Conservation (phyloP, 2,329 filamentous ascomycete species). For the Colletotrichum incanum region DNA sequence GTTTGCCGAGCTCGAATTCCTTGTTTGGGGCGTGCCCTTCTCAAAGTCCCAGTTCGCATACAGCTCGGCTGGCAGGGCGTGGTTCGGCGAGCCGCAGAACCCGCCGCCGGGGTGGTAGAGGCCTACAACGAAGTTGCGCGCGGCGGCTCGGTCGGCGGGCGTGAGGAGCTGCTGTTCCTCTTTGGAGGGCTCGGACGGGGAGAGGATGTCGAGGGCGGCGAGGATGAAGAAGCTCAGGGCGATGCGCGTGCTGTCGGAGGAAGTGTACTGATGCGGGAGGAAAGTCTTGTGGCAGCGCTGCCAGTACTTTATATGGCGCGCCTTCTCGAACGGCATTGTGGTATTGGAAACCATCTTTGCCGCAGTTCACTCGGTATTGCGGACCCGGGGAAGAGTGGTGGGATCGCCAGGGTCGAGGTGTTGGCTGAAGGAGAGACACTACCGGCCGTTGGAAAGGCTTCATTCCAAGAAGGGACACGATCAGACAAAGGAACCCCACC, state of each 20-base stretch:
- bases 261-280: slow-evolving; percentile 87
- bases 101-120: slow-evolving; percentile 91
- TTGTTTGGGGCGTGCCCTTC: slow-evolving; percentile 34
- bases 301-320: slow-evolving; percentile 91
- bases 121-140: slow-evolving; percentile 85
- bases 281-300: slow-evolving; percentile 86
- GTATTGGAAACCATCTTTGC: slow-evolving; percentile 45
- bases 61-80: slow-evolving; percentile 62
- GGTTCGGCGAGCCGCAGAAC: slow-evolving; percentile 87
- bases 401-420: neutral
- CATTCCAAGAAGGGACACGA: slow-evolving; percentile 8
- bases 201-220: slow-evolving; percentile 86
- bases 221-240: slow-evolving; percentile 92
- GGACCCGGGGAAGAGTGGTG: neutral
- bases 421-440: neutral
- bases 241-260: slow-evolving; percentile 92
- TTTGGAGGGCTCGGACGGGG: slow-evolving; percentile 61
- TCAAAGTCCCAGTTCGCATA: slow-evolving; percentile 46
- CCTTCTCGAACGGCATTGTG: slow-evolving; percentile 66
- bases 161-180: slow-evolving; percentile 63
- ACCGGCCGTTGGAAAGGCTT: slow-evolving; percentile 1
- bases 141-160: slow-evolving; percentile 58
- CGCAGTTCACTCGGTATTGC: neutral
- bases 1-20: slow-evolving; percentile 71
- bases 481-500: slow-evolving; percentile 14